These are phyloP conservation scores for Lepiota brunneoincarnata DNA, from an alignment of 768 basidiomycete genomes.

Conservation along the genomic window DNA sequence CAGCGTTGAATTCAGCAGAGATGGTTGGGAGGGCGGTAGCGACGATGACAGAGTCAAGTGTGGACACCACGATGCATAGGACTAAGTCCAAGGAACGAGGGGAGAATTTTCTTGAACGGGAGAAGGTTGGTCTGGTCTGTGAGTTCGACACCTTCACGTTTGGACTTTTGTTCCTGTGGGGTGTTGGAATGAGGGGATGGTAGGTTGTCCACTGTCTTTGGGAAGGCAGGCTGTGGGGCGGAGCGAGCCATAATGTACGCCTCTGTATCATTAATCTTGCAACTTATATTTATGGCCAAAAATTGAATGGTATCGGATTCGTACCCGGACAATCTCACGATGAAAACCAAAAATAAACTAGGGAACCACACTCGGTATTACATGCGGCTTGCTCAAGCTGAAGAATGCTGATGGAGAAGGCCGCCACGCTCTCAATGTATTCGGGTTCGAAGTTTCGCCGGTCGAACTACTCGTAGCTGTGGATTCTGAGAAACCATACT, in stretches of 20 bases:
- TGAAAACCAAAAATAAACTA: too few relatives aligned
- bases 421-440: too few relatives aligned
- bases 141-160: constrained; percentile 4
- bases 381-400: too few relatives aligned
- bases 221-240: neutral
- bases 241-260: neutral
- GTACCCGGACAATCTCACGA: constrained; percentile 7
- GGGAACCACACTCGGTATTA: too few relatives aligned
- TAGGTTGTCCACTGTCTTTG: neutral
- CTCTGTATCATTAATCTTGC: neutral
- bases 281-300: neutral
- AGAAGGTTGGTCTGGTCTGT: constrained; percentile 80
- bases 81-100: constrained; percentile 61
- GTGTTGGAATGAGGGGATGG: neutral
- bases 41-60: constrained; percentile 70
- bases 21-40: constrained; percentile 76
- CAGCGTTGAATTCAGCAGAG: constrained; percentile 61
- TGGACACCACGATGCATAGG: constrained; percentile 57
- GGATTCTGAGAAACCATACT: too few relatives aligned
- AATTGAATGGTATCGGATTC: neutral
- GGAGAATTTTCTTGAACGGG: constrained; percentile 59
- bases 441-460: too few relatives aligned
- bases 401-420: too few relatives aligned
- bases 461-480: too few relatives aligned
- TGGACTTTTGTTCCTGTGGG: neutral